A percentile compares a stretch with the other conserved stretches of the same genome.
Evolutionary conservation across 495 filamentous ascomycete species (phyloP).

Genomic region (Daldinia vernicosa): DNA sequence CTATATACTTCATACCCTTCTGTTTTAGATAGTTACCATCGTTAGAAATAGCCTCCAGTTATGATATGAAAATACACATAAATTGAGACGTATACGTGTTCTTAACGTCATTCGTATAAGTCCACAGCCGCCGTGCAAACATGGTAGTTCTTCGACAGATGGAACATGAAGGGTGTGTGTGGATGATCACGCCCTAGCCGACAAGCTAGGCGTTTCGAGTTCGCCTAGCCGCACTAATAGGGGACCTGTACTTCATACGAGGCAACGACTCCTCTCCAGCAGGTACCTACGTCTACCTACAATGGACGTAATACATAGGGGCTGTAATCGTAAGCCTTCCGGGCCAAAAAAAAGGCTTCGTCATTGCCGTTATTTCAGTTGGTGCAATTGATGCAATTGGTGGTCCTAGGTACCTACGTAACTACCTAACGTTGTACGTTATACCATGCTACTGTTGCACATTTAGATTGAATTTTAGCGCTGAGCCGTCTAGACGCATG

Average conservation of each 20-base stretch:
- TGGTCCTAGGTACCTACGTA: neutral
- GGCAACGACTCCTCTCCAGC: neutral
- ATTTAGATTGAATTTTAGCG: conserved; percentile 42
- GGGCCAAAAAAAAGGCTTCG: conserved; percentile 27
- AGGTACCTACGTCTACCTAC: neutral
- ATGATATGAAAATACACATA: conserved; percentile 1
- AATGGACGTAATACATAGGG: conserved; percentile 6
- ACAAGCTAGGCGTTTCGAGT: conserved; percentile 39
- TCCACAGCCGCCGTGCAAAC: conserved; percentile 6
- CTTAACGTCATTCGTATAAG: conserved; percentile 14
- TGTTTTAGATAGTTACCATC: neutral
- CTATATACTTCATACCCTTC: neutral
- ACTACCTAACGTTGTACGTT: conserved; percentile 8
- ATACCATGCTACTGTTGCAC: conserved; percentile 30
- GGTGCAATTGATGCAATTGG: neutral
- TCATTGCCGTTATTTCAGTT: conserved; percentile 10
- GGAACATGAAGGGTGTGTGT: conserved; percentile 4
- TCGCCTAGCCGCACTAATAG: conserved; percentile 27
- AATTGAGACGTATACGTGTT: conserved; percentile 11
- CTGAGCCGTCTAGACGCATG: conserved; percentile 31
- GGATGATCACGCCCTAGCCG: conserved; percentile 34
- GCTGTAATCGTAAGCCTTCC: conserved; percentile 9
- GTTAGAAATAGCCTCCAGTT: neutral
- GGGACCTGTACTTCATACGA: conserved; percentile 22
- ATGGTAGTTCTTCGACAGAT: conserved; percentile 10